A percentile compares a stretch with the other conserved stretches of the same genome.
Evolutionary conservation across 1,139 yeast species (phyloP).

Genomic region (Taphrina communis): DNA sequence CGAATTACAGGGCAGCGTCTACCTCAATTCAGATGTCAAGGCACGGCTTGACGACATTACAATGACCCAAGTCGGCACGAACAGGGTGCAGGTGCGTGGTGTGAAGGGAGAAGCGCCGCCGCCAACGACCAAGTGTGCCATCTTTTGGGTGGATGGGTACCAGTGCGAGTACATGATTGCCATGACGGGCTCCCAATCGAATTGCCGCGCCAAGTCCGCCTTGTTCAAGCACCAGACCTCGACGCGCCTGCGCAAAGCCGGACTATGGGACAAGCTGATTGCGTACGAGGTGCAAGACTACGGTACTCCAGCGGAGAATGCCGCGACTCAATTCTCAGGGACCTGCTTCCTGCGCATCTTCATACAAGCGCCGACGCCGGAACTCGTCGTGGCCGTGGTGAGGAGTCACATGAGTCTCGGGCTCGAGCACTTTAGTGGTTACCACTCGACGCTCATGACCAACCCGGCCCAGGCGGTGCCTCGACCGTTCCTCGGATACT

Average conservation of each 20-base stretch:
- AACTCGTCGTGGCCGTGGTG: slow-evolving; percentile 26
- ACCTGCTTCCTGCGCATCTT: slow-evolving; percentile 35
- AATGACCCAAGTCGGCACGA: slow-evolving; percentile 42
- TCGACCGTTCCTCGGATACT: slow-evolving; percentile 27
- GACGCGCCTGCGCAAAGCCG: slow-evolving; percentile 25
- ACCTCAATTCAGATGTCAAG: slow-evolving; percentile 47
- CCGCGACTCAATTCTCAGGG: slow-evolving; percentile 36
- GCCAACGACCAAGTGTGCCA: slow-evolving; percentile 46
- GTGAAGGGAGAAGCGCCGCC: slow-evolving; percentile 47
- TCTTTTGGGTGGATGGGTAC: slow-evolving; percentile 46
- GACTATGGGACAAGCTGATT: slow-evolving; percentile 18
- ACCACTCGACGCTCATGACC: slow-evolving; percentile 34
- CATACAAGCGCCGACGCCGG: slow-evolving; percentile 34
- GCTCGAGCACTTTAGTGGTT: slow-evolving; percentile 36
- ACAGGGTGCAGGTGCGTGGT: slow-evolving; percentile 45
- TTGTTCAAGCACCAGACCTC: slow-evolving; percentile 28
- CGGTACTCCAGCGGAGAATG: slow-evolving; percentile 26
- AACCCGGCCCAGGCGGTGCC: slow-evolving; percentile 33
- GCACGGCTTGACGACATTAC: slow-evolving; percentile 43
- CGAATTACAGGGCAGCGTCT: slow-evolving; percentile 47
- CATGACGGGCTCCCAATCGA: slow-evolving; percentile 26
- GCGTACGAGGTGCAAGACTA: slow-evolving; percentile 31
- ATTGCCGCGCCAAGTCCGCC: slow-evolving; percentile 18
- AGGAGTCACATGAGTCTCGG: slow-evolving; percentile 23
- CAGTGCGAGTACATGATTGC: slow-evolving; percentile 44